Evolutionary conservation across 768 basidiomycete genomes (phyloP), one percentile per base, ranked within the genome.

Genomic region (Suillus spraguei): DNA sequence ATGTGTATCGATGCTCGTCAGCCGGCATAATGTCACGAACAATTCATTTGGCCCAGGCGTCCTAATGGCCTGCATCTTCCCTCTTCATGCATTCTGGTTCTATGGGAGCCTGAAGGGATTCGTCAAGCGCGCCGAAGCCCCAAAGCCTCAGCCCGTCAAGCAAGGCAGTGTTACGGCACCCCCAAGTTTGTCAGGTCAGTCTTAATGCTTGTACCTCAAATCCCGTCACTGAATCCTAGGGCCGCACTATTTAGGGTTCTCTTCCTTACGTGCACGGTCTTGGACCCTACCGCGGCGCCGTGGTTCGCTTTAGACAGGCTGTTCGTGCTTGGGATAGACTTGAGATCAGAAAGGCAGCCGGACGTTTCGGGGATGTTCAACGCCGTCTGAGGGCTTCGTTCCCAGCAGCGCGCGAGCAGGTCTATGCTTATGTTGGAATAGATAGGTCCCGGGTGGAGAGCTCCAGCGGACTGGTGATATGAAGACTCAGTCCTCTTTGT

Each of bases 51-150:
- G 79, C 3, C 85, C 85, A 1, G 71, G 75, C 0, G 64, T 73
- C 35, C 64, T 84, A 60, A 74, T 85, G 60, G 65, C 70, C 8
- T 63, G 71, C 54, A 79, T 84, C 33, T 76, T 84, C 41, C 80
- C 83, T 10, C 70, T 87, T 55, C 86, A 87, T 64, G 79, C 77
- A 2, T 67, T 77, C 42, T 87, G 86, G 86, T 87, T 87, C 72
- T 59, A 66, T 2, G 81, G 81, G 13, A 85, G 82, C 61, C 33
- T 87, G 52, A 77, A 75, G 63, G 84, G 84, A 1, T 82, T 85
- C 64, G 38, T 81, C 42, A 77, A 77, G 65, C 71, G 79, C 3
- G 69, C 67, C 14, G 67, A 69, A 42, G 10, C 22, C 7, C 39
- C 61, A 52, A 65, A 59, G 53, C 1, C 65, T 6, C 49, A 47